A percentile compares a stretch with the other conserved stretches of the same genome.
These are phyloP conservation scores for Simplicillium sp. DNA, from an alignment of 2,329 filamentous ascomycete species.

Conservation along the genomic window DNA sequence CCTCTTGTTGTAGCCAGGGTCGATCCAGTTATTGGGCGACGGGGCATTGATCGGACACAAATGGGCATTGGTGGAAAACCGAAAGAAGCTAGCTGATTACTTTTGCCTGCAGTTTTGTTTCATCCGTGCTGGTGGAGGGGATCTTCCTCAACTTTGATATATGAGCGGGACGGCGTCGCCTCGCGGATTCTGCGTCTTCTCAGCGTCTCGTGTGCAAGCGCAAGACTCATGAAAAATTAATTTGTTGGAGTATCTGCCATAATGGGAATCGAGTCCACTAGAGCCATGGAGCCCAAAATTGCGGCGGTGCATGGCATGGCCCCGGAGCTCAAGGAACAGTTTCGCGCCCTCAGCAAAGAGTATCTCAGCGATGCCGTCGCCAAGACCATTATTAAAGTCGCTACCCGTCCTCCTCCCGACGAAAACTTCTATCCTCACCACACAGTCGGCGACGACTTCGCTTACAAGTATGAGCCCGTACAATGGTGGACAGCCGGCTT, in stretches of 20 bases:
- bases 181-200: not conserved
- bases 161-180: not conserved
- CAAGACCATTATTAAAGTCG: conserved; percentile 1
- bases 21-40: no score
- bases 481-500: conserved; percentile 15
- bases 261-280: not conserved
- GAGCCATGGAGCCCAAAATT: no score
- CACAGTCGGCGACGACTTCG: not conserved
- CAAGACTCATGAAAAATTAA: no score
- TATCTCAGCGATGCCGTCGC: not conserved
- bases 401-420: not conserved
- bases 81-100: not conserved
- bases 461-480: conserved; percentile 3
- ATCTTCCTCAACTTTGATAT: not conserved
- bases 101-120: not conserved
- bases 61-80: no score
- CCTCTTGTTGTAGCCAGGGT: no score
- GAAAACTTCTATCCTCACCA: not conserved
- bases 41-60: no score
- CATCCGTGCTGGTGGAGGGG: not conserved
- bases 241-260: no score
- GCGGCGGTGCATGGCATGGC: not conserved
- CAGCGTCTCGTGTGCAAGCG: no score
- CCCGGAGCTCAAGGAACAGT: not conserved
- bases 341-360: not conserved